A percentile compares a stretch with the other conserved stretches of the same genome.
Conservation (phyloP, 2,329 filamentous ascomycete genomes). For the Pseudogymnoascus sp. region DNA sequence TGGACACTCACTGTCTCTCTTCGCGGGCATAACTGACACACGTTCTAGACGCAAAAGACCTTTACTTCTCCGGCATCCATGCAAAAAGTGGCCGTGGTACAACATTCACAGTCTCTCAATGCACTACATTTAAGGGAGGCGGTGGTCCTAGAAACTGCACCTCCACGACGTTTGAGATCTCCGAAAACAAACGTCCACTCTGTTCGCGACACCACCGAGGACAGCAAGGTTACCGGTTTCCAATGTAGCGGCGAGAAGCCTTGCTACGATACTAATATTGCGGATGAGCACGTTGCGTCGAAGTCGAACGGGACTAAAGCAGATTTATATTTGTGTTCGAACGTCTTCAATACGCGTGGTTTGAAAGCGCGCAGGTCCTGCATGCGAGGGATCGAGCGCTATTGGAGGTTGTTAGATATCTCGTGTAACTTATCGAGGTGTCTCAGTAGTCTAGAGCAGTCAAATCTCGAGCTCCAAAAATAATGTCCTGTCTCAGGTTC, state of each 20-base stretch:
- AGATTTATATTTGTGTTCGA: background rate
- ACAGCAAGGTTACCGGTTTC: background rate
- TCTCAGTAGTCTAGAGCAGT: background rate
- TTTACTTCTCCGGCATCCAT: background rate
- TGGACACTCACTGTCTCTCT: slow-evolving; percentile 27
- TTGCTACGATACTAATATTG: background rate
- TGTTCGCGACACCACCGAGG: background rate
- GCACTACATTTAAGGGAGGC: slow-evolving; percentile 27
- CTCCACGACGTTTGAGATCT: slow-evolving; percentile 33
- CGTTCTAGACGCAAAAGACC: background rate
- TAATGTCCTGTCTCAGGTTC: background rate
- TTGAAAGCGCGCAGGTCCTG: background rate
- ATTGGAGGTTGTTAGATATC: background rate
- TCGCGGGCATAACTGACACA: slow-evolving; percentile 18
- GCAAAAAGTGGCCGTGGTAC: slow-evolving; percentile 19
- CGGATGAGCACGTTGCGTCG: background rate
- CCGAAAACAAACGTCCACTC: background rate
- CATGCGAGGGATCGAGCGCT: background rate
- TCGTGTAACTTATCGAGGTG: background rate
- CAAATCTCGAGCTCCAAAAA: background rate
- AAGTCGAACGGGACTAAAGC: background rate
- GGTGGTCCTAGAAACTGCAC: slow-evolving; percentile 31
- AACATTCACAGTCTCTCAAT: slow-evolving; percentile 31
- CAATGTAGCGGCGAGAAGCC: background rate
- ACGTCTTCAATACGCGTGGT: background rate